Conservation (phyloP, 495 filamentous ascomycete genomes). For the Aspergillus asperescens region DNA sequence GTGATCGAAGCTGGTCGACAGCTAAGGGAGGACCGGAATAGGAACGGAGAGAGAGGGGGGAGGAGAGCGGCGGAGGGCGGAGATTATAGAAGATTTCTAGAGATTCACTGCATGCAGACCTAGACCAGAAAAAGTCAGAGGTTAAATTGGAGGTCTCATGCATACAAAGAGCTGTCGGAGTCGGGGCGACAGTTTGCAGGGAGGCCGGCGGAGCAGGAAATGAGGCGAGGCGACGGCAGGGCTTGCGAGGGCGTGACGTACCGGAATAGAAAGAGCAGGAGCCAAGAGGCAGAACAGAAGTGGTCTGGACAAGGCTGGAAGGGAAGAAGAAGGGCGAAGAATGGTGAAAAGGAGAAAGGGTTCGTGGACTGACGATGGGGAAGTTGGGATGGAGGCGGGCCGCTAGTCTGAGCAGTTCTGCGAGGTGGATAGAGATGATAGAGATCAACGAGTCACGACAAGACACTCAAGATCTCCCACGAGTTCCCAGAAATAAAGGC, state of each 20-base stretch:
- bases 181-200: constrained; percentile 10
- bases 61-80: constrained; percentile 2
- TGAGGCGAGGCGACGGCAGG: background rate
- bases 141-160: constrained; percentile 9
- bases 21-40: background rate
- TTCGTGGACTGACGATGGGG: background rate
- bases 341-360: constrained; percentile 7
- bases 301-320: constrained; percentile 8
- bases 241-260: background rate
- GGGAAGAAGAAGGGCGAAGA: constrained; percentile 1
- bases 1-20: background rate
- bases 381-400: constrained; percentile 7
- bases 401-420: constrained; percentile 2
- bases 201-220: background rate
- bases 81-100: constrained; percentile 12
- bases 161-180: constrained; percentile 9
- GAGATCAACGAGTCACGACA: background rate
- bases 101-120: constrained; percentile 14
- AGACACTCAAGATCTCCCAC: constrained; percentile 2
- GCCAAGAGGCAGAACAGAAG: constrained; percentile 3
- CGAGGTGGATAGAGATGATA: background rate
- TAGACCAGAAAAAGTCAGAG: constrained; percentile 9
- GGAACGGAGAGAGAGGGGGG: background rate
- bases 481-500: constrained; percentile 8
- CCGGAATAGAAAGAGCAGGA: background rate